These are phyloP conservation scores for Aspergillus oerlinghausenensis DNA, from an alignment of 2,329 filamentous ascomycete genomes.

Conservation along the genomic window DNA sequence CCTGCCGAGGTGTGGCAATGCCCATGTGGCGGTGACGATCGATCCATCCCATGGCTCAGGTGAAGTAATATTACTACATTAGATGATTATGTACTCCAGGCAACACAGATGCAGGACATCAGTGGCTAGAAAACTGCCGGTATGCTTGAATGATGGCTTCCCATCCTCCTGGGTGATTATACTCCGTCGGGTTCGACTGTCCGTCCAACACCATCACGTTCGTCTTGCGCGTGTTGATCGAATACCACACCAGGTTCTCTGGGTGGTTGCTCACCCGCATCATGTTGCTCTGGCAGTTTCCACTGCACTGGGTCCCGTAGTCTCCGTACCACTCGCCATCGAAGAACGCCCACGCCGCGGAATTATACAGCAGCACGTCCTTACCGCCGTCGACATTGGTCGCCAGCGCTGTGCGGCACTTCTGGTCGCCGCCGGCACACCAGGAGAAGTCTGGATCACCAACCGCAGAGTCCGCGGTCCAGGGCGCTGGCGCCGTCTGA, in stretches of 20 bases:
- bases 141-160: conserved; percentile 27
- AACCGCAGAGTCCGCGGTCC: conserved; percentile 18
- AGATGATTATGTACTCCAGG: neutral
- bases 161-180: conserved; percentile 29
- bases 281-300: conserved; percentile 29
- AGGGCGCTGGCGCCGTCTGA: conserved; percentile 26
- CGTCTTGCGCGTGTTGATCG: conserved; percentile 25
- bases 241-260: conserved; percentile 28
- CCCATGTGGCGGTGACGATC: no score
- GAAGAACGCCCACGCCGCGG: conserved; percentile 34
- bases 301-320: conserved; percentile 27
- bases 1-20: no score
- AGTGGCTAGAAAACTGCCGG: conserved; percentile 10
- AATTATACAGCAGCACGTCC: conserved; percentile 28
- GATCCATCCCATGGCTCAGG: no score
- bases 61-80: neutral
- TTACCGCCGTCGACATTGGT: conserved; percentile 29
- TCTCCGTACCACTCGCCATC: conserved; percentile 24
- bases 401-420: conserved; percentile 26
- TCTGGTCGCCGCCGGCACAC: conserved; percentile 23
- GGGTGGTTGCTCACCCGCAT: conserved; percentile 27
- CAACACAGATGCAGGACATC: no score
- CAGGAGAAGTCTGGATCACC: conserved; percentile 31
- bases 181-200: conserved; percentile 19
- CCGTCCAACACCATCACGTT: conserved; percentile 30